These are phyloP conservation scores for Eimeria zaria DNA, from an alignment of 169 alveolate genomes.

Conservation along the genomic window DNA sequence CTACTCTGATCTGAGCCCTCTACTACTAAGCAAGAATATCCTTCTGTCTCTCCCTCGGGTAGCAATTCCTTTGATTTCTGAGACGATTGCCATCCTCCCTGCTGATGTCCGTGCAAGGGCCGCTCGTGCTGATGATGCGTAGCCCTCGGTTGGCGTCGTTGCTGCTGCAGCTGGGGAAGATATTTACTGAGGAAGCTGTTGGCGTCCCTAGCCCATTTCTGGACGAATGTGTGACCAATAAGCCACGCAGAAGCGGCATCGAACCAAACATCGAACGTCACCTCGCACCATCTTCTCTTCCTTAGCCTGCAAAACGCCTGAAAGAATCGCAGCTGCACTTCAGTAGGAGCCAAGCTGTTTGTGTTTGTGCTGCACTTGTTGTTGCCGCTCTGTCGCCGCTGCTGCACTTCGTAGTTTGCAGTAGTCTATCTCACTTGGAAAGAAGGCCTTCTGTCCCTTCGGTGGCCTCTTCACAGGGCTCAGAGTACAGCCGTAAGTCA, in stretches of 20 bases:
- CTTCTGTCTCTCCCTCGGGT: neutral
- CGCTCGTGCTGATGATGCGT: neutral
- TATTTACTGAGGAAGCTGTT: neutral
- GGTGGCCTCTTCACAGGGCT: constrained; percentile 24
- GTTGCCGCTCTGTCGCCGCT: neutral
- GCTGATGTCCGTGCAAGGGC: neutral
- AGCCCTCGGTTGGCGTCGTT: neutral
- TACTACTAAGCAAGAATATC: constrained; percentile 78
- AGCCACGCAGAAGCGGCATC: constrained; percentile 92
- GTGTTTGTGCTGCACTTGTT: neutral
- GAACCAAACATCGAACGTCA: constrained; percentile 94
- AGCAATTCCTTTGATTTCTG: constrained; percentile 8
- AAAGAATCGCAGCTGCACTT: neutral
- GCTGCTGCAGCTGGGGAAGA: constrained; percentile 33
- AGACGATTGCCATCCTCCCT: neutral
- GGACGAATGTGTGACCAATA: constrained; percentile 53
- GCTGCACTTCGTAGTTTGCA: constrained; percentile 10
- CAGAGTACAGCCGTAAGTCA: constrained; percentile 36
- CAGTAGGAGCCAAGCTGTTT: neutral
- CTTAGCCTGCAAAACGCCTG: constrained; percentile 22
- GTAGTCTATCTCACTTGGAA: neutral
- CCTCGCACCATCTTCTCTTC: constrained; percentile 18
- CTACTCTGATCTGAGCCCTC: constrained; percentile 94
- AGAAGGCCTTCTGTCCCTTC: constrained; percentile 10
- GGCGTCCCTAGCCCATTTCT: constrained; percentile 44